phyloP scores from a whole-genome alignment of 306 rosid species.

The Inga laurina region DNA sequence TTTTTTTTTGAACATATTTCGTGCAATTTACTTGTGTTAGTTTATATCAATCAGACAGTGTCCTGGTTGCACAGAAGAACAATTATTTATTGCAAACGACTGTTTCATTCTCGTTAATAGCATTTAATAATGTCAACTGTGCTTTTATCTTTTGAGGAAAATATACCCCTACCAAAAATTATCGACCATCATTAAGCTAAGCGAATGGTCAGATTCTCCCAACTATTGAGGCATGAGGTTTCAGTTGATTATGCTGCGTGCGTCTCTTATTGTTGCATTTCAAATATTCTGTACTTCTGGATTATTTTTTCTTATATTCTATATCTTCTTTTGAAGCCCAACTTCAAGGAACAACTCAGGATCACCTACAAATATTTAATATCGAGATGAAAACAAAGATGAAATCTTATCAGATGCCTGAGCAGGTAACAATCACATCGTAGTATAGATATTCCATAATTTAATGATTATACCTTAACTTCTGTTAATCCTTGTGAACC shows the following conservation, averaged over 20 bases:
- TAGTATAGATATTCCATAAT: neutral
- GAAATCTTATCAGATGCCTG: constrained; percentile 97
- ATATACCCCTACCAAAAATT: neutral
- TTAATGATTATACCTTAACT: constrained; percentile 7
- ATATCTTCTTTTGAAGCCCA: constrained; percentile 62
- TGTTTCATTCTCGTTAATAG: constrained; percentile 11
- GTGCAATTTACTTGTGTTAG: neutral
- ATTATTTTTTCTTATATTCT: constrained; percentile 34
- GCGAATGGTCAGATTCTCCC: constrained; percentile 31
- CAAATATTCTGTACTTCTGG: constrained; percentile 27
- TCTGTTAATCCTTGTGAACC: constrained; percentile 5
- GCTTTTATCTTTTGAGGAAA: constrained; percentile 3
- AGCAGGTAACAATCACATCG: constrained; percentile 68
- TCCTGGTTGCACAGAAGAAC: constrained; percentile 5
- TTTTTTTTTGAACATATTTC: neutral
- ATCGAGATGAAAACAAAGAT: constrained; percentile 94
- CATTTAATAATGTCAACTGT: neutral
- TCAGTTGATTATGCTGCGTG: constrained; percentile 12
- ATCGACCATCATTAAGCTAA: constrained; percentile 18
- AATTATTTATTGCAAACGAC: constrained; percentile 25
- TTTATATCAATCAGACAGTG: neutral
- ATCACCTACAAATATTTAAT: constrained; percentile 95
- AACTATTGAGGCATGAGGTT: constrained; percentile 11
- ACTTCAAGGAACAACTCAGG: constrained; percentile 96
- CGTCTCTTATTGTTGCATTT: constrained; percentile 31